A percentile compares a stretch with the other conserved stretches of the same genome.
Conservation (phyloP, 169 alveolate genomes). For the Hepatocystis sp. region DNA sequence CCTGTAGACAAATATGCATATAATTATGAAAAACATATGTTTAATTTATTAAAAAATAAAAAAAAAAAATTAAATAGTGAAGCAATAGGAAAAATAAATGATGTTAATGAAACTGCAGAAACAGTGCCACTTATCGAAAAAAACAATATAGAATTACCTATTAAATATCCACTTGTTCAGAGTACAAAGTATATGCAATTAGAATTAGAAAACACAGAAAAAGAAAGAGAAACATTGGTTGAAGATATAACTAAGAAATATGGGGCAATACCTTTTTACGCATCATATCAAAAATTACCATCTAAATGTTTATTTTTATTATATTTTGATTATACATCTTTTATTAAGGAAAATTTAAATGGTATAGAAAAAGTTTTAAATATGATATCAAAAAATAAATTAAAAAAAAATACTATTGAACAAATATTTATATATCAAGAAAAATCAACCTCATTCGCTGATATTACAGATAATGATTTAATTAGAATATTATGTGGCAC, state of each 20-base stretch:
- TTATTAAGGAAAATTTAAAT: slow-evolving; percentile 17
- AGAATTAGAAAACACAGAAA: slow-evolving; percentile 37
- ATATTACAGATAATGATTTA: slow-evolving; percentile 30
- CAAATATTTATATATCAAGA: slow-evolving; percentile 15
- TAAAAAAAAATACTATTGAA: slow-evolving; percentile 1
- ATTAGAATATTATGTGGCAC: slow-evolving; percentile 53
- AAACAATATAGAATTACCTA: slow-evolving; percentile 4
- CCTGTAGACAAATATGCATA: slow-evolving; percentile 14
- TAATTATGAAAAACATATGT: slow-evolving; percentile 31
- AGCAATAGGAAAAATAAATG: background rate
- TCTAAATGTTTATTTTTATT: slow-evolving; percentile 42
- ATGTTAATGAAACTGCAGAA: background rate
- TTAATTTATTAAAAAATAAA: slow-evolving; percentile 16
- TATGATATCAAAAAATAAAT: background rate
- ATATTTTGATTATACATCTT: slow-evolving; percentile 34
- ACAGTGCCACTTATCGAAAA: too few species aligned
- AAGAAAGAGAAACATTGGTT: slow-evolving; percentile 23
- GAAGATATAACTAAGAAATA: slow-evolving; percentile 2
- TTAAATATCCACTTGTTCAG: slow-evolving; percentile 40
- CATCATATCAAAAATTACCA: slow-evolving; percentile 39
- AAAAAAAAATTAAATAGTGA: background rate
- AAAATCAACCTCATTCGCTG: slow-evolving; percentile 10
- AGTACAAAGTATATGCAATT: slow-evolving; percentile 22
- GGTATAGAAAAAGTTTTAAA: slow-evolving; percentile 42
- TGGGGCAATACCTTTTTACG: slow-evolving; percentile 26